Evolutionary conservation across 148 eudicot genomes (phyloP).

Genomic region (Polygonum maritimum): DNA sequence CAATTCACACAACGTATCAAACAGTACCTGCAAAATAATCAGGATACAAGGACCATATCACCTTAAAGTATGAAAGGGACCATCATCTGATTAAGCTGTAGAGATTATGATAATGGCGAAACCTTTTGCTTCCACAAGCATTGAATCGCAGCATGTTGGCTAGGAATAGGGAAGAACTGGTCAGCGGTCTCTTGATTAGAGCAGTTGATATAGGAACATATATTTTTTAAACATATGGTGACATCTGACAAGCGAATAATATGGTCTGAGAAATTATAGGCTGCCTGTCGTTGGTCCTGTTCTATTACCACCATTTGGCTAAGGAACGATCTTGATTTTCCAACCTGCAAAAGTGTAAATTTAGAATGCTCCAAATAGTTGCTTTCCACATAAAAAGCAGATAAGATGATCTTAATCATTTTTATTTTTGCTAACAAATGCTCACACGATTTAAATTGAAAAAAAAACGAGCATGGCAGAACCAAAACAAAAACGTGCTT

Average conservation of each 20-base stretch:
- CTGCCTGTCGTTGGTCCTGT: conserved; percentile 77
- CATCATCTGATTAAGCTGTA: background rate
- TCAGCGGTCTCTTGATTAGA: conserved; percentile 3
- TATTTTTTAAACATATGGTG: conserved; percentile 27
- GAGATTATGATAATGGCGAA: conserved; percentile 4
- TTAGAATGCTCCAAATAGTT: background rate
- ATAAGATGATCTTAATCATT: background rate
- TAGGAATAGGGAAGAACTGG: conserved; percentile 25
- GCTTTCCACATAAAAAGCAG: background rate
- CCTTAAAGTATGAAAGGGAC: background rate
- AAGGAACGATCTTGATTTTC: conserved; percentile 57
- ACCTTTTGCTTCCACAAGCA: conserved; percentile 99
- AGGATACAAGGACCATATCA: background rate
- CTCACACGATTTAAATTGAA: background rate
- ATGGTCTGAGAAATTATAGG: conserved; percentile 39
- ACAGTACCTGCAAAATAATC: conserved; percentile 55
- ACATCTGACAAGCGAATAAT: conserved; percentile 34
- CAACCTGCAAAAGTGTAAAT: conserved; percentile 44
- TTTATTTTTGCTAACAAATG: background rate
- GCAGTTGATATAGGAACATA: conserved; percentile 22
- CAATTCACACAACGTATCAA: conserved; percentile 56
- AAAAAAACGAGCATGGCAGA: background rate
- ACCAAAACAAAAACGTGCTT: background rate
- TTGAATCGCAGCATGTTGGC: conserved; percentile 32
- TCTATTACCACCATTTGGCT: conserved; percentile 73